phyloP scores from a whole-genome alignment of 2,329 filamentous ascomycete genomes.

The Malbranchea zuffiana region DNA sequence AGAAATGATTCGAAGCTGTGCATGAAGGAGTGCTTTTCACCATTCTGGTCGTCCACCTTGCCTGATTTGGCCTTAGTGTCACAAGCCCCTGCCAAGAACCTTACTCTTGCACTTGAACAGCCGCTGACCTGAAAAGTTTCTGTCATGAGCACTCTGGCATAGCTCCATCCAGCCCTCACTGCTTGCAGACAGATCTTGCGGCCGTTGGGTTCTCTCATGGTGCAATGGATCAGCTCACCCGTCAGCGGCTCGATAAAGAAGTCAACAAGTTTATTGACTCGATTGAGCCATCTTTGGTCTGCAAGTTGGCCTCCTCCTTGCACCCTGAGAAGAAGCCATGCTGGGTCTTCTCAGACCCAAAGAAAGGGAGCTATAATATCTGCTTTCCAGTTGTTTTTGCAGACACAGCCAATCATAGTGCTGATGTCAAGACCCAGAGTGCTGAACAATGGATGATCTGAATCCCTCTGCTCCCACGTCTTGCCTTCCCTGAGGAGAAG shows the following conservation, averaged over 20 bases:
- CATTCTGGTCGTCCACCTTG: conserved; percentile 1
- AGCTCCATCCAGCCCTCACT: background rate
- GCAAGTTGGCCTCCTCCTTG: conserved; percentile 6
- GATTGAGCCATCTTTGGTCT: conserved; percentile 7
- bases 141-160: conserved; percentile 1
- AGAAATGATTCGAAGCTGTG: too few relatives aligned
- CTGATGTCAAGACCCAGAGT: conserved; percentile 1
- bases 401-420: background rate
- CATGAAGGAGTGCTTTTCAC: too few relatives aligned
- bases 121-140: background rate
- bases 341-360: conserved; percentile 6
- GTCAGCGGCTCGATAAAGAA: conserved; percentile 2
- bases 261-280: conserved; percentile 10
- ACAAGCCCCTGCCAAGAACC: background rate
- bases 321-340: conserved; percentile 11
- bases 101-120: too few relatives aligned
- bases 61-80: conserved; percentile 1
- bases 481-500: conserved; percentile 8
- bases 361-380: conserved; percentile 13
- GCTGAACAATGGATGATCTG: conserved; percentile 10
- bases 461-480: conserved; percentile 10
- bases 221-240: conserved; percentile 9
- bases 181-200: too few relatives aligned
- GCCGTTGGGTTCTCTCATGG: background rate
- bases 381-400: conserved; percentile 11